Base-by-base conservation (phyloP, 2,329 filamentous ascomycete genomes). In the Berkeleyomyces rouxiae region DNA sequence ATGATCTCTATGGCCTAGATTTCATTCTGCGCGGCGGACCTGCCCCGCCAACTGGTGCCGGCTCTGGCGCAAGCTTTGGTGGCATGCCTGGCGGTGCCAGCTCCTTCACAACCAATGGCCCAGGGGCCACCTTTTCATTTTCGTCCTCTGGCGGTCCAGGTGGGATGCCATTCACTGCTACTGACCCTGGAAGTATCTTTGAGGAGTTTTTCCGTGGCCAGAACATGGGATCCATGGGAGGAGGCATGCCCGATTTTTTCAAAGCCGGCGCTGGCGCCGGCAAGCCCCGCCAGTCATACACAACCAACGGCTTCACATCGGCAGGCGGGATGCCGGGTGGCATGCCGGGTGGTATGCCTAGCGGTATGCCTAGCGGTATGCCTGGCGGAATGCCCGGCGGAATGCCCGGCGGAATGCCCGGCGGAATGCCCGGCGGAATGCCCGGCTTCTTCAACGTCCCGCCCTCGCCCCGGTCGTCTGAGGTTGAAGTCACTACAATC, bases 1-100 rank as follows among this genome's bases (percentile, higher is more conserved):
- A 99, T 73, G 93, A 99, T 72, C 86, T 92, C 71, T 96, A 86
- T 74, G 93, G 93, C 66, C 85, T 97, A 66, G 93, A 97, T 70
- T 96, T 92, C 76, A 81, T 99, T 60, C 79, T 95, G 40, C 86
- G 87, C 59, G 91, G 91, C 58, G 90, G 89, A 39, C 78, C 80
- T 59, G 77, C 82, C 7, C 83, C 88, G 42, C 82, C 87, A 7
- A 81, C 86, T 6, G 79, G 79, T 31, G 79, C 78, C 61, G 75
- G 69, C 1, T 23, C 58, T 13, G 40, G 40, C 23, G 77, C 70
- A 7, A 80, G 79, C 77, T 76, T 80, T 13, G 78, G 78, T 36
- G 83, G 83, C 66, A 72, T 72, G 43, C 78, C 78, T 65, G 77
- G 76, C 49, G 76, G 78, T 23, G 74, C 76, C 65, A 81, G 81